Percentiles rank a stretch among this genome's conserved stretches.
phyloP scores from a whole-genome alignment of 768 basidiomycete genomes.

The Glaciozyma martinii region DNA sequence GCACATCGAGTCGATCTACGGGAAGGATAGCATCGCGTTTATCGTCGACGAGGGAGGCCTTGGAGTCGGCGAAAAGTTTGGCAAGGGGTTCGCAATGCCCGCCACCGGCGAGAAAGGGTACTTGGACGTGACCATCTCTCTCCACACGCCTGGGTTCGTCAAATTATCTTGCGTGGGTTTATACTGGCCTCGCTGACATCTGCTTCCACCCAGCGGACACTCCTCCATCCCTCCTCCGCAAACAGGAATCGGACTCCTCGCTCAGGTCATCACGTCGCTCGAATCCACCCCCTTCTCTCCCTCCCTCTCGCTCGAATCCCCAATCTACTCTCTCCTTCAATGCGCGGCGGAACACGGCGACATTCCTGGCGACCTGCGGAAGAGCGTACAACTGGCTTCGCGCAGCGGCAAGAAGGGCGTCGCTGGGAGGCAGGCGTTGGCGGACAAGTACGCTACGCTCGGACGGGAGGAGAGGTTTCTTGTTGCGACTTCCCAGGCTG shows the following conservation, averaged over 20 bases:
- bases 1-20: slow-evolving; percentile 55
- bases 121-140: slow-evolving; percentile 13
- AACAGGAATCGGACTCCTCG: slow-evolving; percentile 69
- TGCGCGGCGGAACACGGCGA: slow-evolving; percentile 14
- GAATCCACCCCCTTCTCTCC: slow-evolving; percentile 6
- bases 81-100: slow-evolving; percentile 32
- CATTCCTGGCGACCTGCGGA: not conserved
- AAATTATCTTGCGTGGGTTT: not conserved
- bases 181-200: not conserved
- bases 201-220: slow-evolving; percentile 51
- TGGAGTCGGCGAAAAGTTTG: slow-evolving; percentile 36
- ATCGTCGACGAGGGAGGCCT: slow-evolving; percentile 80
- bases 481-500: slow-evolving; percentile 9
- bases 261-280: slow-evolving; percentile 49
- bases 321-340: slow-evolving; percentile 2
- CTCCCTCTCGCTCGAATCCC: not conserved
- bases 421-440: not conserved
- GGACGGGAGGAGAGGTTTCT: slow-evolving; percentile 1
- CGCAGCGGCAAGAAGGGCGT: not conserved
- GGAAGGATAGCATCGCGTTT: slow-evolving; percentile 61
- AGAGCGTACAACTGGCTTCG: not conserved
- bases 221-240: slow-evolving; percentile 76
- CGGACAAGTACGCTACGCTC: not conserved
- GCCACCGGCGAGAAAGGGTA: slow-evolving; percentile 39
- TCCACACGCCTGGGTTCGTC: slow-evolving; percentile 38